Percentiles rank a stretch among this genome's conserved stretches.
Evolutionary conservation across 169 alveolate genomes (phyloP).

Genomic region (Plasmodium chabaudi): DNA sequence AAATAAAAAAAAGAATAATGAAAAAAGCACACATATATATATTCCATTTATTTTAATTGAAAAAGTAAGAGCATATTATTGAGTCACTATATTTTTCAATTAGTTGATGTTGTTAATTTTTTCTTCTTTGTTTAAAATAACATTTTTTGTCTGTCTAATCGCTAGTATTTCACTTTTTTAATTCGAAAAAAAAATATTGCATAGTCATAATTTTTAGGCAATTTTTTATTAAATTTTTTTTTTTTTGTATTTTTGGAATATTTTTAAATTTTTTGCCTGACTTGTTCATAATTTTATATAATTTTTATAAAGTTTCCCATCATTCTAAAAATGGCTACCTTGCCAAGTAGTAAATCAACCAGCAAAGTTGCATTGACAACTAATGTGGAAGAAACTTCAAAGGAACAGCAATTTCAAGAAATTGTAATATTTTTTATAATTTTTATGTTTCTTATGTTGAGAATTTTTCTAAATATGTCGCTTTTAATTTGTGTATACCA

Average conservation of each 20-base stretch:
- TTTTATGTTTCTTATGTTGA: too few relatives aligned
- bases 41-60: too few relatives aligned
- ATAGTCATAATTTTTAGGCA: too few relatives aligned
- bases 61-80: too few relatives aligned
- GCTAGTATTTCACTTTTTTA: neutral
- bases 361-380: slow-evolving; percentile 50
- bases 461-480: too few relatives aligned
- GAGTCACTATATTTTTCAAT: too few relatives aligned
- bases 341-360: slow-evolving; percentile 52
- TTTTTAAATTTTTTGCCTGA: neutral
- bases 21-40: too few relatives aligned
- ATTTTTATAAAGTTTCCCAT: neutral
- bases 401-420: slow-evolving; percentile 56
- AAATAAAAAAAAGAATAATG: too few relatives aligned
- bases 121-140: slow-evolving; percentile 10
- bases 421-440: slow-evolving; percentile 10
- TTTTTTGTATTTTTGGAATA: neutral
- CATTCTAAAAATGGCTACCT: slow-evolving; percentile 44
- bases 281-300: slow-evolving; percentile 30
- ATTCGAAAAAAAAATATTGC: neutral
- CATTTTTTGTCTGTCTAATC: slow-evolving; percentile 1
- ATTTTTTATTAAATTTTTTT: neutral
- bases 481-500: too few relatives aligned
- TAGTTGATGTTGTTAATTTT: neutral
- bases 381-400: slow-evolving; percentile 8